phyloP scores from a whole-genome alignment of 2,329 filamentous ascomycete species.

The Aureobasidium sp. region DNA sequence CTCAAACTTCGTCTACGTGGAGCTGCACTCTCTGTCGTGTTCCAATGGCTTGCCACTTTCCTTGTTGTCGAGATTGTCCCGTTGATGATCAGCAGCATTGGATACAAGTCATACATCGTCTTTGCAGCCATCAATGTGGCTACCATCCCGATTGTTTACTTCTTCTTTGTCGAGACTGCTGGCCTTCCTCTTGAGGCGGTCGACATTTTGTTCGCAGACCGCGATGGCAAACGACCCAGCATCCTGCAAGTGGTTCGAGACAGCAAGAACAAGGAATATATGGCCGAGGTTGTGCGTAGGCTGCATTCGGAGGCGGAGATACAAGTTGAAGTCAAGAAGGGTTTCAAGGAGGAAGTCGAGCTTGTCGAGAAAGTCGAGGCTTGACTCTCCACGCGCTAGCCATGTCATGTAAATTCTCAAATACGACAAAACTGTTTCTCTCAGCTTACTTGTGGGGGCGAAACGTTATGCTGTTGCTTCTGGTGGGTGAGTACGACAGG shows the following conservation, averaged over 20 bases:
- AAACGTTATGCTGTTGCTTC: too few species aligned
- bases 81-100: conserved; percentile 48
- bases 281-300: background rate
- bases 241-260: conserved; percentile 1
- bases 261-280: conserved; percentile 1
- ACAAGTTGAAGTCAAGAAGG: conserved; percentile 20
- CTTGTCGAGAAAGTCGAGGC: background rate
- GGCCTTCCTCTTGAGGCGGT: conserved; percentile 22
- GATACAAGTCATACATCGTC: conserved; percentile 64
- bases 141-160: conserved; percentile 55
- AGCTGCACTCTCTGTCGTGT: conserved; percentile 30
- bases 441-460: too few species aligned
- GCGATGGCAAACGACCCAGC: conserved; percentile 6
- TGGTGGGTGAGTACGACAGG: too few species aligned
- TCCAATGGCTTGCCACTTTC: conserved; percentile 31
- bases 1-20: conserved; percentile 28
- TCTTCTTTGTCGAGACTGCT: conserved; percentile 47
- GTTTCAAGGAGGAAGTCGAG: background rate
- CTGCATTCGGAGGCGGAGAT: background rate
- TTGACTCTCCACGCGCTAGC: background rate
- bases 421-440: too few species aligned
- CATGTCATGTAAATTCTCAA: too few species aligned
- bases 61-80: conserved; percentile 39
- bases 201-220: conserved; percentile 23
- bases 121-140: conserved; percentile 69